A percentile compares a stretch with the other conserved stretches of the same genome.
Conservation (phyloP, 2,329 filamentous ascomycete species). For the Trichoderma semiorbis region DNA sequence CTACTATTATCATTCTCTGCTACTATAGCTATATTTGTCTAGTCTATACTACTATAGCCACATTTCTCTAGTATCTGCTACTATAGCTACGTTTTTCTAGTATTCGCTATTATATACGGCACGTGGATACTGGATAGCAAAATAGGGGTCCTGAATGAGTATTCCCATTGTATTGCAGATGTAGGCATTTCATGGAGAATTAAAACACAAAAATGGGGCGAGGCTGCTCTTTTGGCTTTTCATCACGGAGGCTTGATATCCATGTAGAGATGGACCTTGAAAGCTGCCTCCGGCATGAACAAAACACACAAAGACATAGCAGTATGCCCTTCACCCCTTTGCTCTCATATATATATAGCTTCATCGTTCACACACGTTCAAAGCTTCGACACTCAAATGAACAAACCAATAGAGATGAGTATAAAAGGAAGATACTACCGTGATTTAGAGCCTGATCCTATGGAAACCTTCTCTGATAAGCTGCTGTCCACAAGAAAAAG, state of each 20-base stretch:
- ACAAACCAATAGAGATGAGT: neutral
- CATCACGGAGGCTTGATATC: neutral
- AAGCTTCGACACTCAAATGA: neutral
- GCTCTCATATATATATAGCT: neutral
- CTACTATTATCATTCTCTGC: neutral
- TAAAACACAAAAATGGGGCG: neutral
- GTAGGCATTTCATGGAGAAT: neutral
- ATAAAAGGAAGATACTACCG: neutral
- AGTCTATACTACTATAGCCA: too few species aligned
- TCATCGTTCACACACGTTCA: neutral
- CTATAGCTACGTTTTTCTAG: neutral
- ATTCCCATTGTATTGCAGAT: neutral
- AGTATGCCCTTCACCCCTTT: neutral
- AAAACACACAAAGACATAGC: neutral
- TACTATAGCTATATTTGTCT: neutral
- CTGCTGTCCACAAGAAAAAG: neutral
- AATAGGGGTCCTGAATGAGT: neutral
- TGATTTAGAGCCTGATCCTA: neutral
- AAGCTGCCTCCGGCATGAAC: neutral
- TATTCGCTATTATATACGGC: neutral
- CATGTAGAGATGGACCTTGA: neutral
- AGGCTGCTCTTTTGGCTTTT: neutral
- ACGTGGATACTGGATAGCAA: neutral
- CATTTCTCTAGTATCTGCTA: too few species aligned
- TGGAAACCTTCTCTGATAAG: neutral